Percentiles rank a stretch among this genome's conserved stretches.
phyloP scores from a whole-genome alignment of 306 rosid species.

The Prunus mume region DNA sequence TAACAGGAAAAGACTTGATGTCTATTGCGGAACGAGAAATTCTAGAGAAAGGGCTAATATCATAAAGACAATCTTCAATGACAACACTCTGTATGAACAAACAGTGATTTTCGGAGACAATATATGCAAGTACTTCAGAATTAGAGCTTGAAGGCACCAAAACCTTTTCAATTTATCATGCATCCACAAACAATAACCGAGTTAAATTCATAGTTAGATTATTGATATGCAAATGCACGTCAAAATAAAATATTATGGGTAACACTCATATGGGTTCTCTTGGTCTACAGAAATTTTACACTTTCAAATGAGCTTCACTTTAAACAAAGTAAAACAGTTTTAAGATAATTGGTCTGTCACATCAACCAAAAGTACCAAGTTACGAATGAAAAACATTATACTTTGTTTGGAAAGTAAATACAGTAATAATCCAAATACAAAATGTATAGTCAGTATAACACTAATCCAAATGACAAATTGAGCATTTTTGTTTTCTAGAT shows the following conservation, averaged over 20 bases:
- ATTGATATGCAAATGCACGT: background rate
- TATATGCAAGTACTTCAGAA: background rate
- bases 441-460: too few relatives aligned
- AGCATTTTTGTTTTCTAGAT: too few relatives aligned
- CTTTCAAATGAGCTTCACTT: background rate
- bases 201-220: background rate
- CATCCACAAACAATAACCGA: background rate
- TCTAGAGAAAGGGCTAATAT: background rate
- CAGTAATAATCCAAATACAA: background rate
- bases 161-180: background rate
- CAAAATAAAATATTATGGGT: background rate
- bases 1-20: background rate
- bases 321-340: background rate
- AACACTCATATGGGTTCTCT: background rate
- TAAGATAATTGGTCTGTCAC: too few relatives aligned
- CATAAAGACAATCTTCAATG: background rate
- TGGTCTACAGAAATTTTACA: background rate
- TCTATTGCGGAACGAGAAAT: background rate
- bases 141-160: background rate
- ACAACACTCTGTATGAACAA: background rate
- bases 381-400: background rate
- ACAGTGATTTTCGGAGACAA: background rate
- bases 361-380: too few relatives aligned
- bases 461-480: background rate
- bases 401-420: background rate